Conservation (phyloP, 768 basidiomycete species). For the Trametopsis cervina region DNA sequence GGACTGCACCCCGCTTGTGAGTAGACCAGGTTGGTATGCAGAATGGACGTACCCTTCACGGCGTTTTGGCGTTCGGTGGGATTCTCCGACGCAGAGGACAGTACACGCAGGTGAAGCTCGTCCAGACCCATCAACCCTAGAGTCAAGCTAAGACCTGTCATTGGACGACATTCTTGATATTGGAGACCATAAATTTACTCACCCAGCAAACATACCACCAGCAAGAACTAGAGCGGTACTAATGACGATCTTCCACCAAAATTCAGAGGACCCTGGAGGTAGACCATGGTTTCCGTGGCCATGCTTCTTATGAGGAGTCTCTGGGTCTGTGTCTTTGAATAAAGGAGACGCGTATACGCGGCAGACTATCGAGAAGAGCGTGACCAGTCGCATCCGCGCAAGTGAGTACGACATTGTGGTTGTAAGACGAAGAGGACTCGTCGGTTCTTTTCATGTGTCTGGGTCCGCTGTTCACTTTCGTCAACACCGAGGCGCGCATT, state of each 20-base stretch:
- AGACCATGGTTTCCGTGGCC: conserved; percentile 10
- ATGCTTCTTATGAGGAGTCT: not conserved
- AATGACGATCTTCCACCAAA: conserved; percentile 67
- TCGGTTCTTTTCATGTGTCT: no score
- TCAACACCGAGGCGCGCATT: no score
- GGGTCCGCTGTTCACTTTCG: no score
- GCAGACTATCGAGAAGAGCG: conserved; percentile 13
- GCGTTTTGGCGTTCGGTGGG: conserved; percentile 61
- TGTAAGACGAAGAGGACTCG: no score
- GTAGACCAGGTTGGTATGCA: not conserved
- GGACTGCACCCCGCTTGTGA: no score
- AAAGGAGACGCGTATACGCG: conserved; percentile 3
- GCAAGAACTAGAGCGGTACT: conserved; percentile 66
- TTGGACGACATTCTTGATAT: not conserved
- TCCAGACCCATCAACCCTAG: conserved; percentile 93
- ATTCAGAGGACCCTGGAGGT: conserved; percentile 51
- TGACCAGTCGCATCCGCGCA: conserved; percentile 7
- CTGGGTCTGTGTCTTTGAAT: not conserved
- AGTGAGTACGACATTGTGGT: no score
- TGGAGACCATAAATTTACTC: conserved; percentile 16
- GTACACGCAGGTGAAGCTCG: conserved; percentile 82
- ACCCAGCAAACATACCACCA: conserved; percentile 94
- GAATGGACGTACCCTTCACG: conserved; percentile 50
- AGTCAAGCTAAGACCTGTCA: conserved; percentile 54
- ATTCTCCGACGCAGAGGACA: conserved; percentile 78